Base-by-base conservation (phyloP, 371 early-diverging fungal genomes). In the Nosema muscidifuracis region DNA sequence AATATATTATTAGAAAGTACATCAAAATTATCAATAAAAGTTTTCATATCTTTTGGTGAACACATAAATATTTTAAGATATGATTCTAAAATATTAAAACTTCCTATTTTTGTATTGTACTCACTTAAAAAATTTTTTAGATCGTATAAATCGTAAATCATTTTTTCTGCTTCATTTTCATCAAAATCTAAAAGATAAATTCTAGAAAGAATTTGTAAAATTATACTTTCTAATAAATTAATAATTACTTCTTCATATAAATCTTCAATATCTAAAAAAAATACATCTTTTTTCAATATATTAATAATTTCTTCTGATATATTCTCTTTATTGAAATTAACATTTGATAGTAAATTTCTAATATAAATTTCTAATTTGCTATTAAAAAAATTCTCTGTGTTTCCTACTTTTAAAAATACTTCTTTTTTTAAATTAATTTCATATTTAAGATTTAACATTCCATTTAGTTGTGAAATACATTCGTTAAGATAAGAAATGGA, bases 1-100 rank as follows among this genome's bases (percentile, higher is more conserved):
- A 81, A 81, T n/a, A 60, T 67, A 24, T 42, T 50, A 57, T 64
- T 64, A 33, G 76, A 76, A n/a, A 81, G 34, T 20, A 64, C n/a
- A 0, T 61, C n/a, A 47, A 81, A 81, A 63, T 78, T 78, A 20
- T 72, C 44, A 15, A 78, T 73, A 81, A 81, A 81, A n/a, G n/a
- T 30, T 34, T 62, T n/a, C n/a, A 13, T 26, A 47, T 76, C 60
- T 20, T 73, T 67, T 1, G 58, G 13, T 1, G 76, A 57, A 31
- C 50, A 68, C 44, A 76, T 36, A 67, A 78, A 77, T 43, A 81
- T 76, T 62, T 77, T 78, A 7, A 81, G 34, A 58, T 75, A 81
- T 12, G 62, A 72, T 58, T 76, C 80, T 16, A 81, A 56, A 36
- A 73, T 55, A 36, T 58, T 69, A n/a, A 78, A 58, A 42, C 60